phyloP scores from a whole-genome alignment of 164 flowering plant genomes.

The Annona squamosa region DNA sequence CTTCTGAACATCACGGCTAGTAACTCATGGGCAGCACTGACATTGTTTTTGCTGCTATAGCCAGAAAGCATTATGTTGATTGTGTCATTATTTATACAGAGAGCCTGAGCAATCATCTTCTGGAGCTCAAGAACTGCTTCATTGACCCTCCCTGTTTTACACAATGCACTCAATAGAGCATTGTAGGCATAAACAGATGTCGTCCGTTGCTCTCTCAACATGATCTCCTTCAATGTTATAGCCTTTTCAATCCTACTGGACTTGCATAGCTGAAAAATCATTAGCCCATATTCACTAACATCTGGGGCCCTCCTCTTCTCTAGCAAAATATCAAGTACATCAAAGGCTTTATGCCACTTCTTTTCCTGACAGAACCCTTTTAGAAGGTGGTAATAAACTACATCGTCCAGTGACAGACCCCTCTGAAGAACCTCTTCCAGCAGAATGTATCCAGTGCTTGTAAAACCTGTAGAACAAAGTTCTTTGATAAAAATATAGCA shows the following conservation, averaged over 20 bases:
- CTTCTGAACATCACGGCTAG: slow-evolving; percentile 50
- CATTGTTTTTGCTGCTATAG: slow-evolving; percentile 31
- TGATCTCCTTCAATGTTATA: slow-evolving; percentile 31
- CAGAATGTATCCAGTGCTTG: slow-evolving; percentile 33
- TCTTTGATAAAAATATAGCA: slow-evolving; percentile 34
- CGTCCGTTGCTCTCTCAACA: slow-evolving; percentile 24
- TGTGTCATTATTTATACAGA: slow-evolving; percentile 29
- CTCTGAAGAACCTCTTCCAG: slow-evolving; percentile 33
- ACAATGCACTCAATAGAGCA: slow-evolving; percentile 41
- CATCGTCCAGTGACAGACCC: slow-evolving; percentile 27
- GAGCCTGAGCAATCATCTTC: slow-evolving; percentile 34
- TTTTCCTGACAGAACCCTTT: slow-evolving; percentile 53
- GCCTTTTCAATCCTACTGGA: slow-evolving; percentile 29
- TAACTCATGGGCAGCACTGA: slow-evolving; percentile 33
- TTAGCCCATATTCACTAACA: slow-evolving; percentile 23
- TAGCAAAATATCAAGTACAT: slow-evolving; percentile 33
- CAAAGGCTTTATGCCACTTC: slow-evolving; percentile 36
- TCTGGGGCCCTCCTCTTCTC: slow-evolving; percentile 26
- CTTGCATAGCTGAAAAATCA: slow-evolving; percentile 46
- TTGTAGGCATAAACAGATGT: slow-evolving; percentile 16
- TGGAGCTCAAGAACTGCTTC: slow-evolving; percentile 34
- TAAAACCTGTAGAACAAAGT: slow-evolving; percentile 41
- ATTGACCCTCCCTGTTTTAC: slow-evolving; percentile 27
- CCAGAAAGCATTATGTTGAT: slow-evolving; percentile 39
- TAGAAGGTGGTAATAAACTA: slow-evolving; percentile 37